Percentiles rank a stretch among this genome's conserved stretches.
These are phyloP conservation scores for Candida rishiriensis DNA, from an alignment of 805 yeast genomes.

Conservation along the genomic window DNA sequence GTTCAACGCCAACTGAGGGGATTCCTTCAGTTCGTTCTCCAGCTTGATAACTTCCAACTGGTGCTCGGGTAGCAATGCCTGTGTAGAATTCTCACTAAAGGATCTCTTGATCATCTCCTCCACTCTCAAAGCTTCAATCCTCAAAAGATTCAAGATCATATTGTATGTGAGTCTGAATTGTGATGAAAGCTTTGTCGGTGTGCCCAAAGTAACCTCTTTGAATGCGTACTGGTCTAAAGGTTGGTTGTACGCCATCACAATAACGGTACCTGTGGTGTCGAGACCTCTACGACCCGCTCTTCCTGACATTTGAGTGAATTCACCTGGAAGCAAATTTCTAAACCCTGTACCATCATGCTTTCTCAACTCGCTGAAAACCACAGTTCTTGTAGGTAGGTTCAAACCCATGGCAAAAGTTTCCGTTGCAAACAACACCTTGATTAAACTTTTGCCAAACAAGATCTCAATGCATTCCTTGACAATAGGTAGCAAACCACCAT, in stretches of 20 bases:
- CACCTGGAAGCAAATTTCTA: constrained; percentile 87
- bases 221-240: constrained; percentile 56
- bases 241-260: constrained; percentile 76
- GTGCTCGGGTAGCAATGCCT: constrained; percentile 81
- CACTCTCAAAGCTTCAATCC: constrained; percentile 93
- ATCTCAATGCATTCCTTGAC: constrained; percentile 93
- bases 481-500: constrained; percentile 89
- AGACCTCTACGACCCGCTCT: constrained; percentile 99
- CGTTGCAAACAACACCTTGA: constrained; percentile 91
- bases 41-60: constrained; percentile 57
- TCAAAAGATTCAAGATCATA: constrained; percentile 85
- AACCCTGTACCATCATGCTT: constrained; percentile 88
- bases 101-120: constrained; percentile 98
- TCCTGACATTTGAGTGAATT: constrained; percentile 98
- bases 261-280: constrained; percentile 91
- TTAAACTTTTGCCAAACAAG: constrained; percentile 77
- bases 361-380: constrained; percentile 76
- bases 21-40: constrained; percentile 37
- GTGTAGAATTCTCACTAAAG: constrained; percentile 86
- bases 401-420: constrained; percentile 99
- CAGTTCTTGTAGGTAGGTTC: constrained; percentile 94
- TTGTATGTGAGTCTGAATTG: constrained; percentile 94
- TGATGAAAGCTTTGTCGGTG: constrained; percentile 83
- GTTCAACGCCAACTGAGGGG: constrained; percentile 32
- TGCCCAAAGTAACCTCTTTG: constrained; percentile 80